These are phyloP conservation scores for Helotiales sp. DNA, from an alignment of 2,329 filamentous ascomycete species.

Conservation along the genomic window DNA sequence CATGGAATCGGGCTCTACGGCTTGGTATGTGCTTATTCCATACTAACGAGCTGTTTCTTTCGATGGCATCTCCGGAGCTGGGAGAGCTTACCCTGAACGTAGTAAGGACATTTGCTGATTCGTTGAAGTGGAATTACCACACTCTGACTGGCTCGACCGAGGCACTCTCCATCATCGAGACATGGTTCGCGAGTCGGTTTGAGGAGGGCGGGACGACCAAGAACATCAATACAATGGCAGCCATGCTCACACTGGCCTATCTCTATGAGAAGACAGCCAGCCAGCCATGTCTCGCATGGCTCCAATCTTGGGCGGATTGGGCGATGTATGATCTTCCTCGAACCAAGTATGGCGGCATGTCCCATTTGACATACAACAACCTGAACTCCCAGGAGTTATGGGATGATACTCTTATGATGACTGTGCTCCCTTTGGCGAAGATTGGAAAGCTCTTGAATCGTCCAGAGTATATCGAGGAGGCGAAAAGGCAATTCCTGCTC, in stretches of 20 bases:
- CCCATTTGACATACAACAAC: slow-evolving; percentile 49
- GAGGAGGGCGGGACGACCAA: slow-evolving; percentile 61
- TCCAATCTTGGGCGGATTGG: slow-evolving; percentile 82
- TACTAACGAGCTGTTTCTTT: too few species aligned
- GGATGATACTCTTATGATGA: slow-evolving; percentile 91
- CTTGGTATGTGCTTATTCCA: too few species aligned
- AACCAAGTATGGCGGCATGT: slow-evolving; percentile 61
- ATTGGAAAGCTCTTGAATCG: slow-evolving; percentile 64
- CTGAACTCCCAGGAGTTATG: slow-evolving; percentile 75
- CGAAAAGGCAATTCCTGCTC: slow-evolving; percentile 74
- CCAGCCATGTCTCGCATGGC: slow-evolving; percentile 69
- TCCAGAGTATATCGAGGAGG: slow-evolving; percentile 74
- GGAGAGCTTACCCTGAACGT: too few species aligned
- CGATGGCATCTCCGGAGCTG: too few species aligned
- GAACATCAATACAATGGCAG: slow-evolving; percentile 84
- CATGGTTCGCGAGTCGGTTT: slow-evolving; percentile 73
- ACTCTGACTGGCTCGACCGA: slow-evolving; percentile 63
- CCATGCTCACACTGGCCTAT: slow-evolving; percentile 72
- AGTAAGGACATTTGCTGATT: too few species aligned
- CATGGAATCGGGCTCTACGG: slow-evolving; percentile 80
- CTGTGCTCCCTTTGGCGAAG: slow-evolving; percentile 76
- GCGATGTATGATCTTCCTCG: slow-evolving; percentile 74
- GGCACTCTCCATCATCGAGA: slow-evolving; percentile 65
- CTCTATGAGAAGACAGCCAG: slow-evolving; percentile 76
- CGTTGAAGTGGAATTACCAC: slow-evolving; percentile 68